Base-by-base conservation (phyloP, 257 asterid genomes). In the Solanum boliviense region DNA sequence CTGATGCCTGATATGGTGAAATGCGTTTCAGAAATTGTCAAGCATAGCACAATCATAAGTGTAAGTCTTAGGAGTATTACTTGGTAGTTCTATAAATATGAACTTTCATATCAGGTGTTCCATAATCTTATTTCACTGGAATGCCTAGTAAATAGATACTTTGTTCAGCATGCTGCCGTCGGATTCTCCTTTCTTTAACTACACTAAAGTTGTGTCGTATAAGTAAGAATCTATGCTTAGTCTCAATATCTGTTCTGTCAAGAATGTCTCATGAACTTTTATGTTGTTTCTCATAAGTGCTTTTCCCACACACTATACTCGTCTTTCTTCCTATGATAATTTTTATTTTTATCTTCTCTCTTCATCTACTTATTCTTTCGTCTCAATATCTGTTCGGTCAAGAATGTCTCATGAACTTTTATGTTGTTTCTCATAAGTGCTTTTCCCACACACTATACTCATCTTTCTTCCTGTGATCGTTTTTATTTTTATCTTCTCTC, bases 1-100 rank as follows among this genome's bases (percentile, higher is more conserved):
- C 87, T 91, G 75, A 83, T 91, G 90, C 91, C 93, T 36, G 91
- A 90, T 86, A 89, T 90, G 41, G 68, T 86, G 52, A 72, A 79
- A n/a, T 89, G 89, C 29, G 92, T 81, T 38, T 84, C 86, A 32
- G 87, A 86, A 76, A 88, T 91, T 65, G 92, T 88, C 90, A 87
- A 74, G 86, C 88, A 89, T 87, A 87, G 91, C 86, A 75, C 86
- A 56, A 78, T 85, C 82, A 78, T 90, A 32, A 70, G 89, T 88
- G 93, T 91, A 86, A 86, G 90, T 82, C 35, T 87, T 35, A 86
- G 16, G 18, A 48, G 68, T 48, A 29, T 81, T 46, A 46, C 41
- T 81, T 81, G 85, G 21, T 81, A 81, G 68, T 46, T 44, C 41
- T 81, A 29, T 10, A 9, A 81, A 29, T 15, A 29, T 27, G 85